phyloP scores from a whole-genome alignment of 2,329 filamentous ascomycete genomes.

The Rhynchosporium secalis region DNA sequence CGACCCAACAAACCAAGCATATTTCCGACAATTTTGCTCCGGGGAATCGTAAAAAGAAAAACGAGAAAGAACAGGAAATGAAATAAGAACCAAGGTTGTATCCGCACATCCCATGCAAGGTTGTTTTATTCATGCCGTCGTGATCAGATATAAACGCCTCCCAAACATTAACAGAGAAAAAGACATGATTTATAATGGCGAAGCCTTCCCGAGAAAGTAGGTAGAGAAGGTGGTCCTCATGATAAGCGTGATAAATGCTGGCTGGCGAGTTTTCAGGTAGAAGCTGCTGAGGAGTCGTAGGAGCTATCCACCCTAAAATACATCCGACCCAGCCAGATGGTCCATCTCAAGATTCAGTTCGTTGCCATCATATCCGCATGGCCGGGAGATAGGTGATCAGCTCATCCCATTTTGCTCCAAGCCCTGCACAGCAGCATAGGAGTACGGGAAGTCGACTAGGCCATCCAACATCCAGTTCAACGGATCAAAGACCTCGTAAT shows the following conservation, averaged over 20 bases:
- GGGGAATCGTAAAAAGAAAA: neutral
- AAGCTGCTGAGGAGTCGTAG: neutral
- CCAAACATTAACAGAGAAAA: neutral
- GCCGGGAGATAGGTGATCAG: neutral
- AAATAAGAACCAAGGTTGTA: neutral
- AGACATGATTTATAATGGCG: neutral
- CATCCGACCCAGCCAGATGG: no score
- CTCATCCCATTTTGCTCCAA: conserved; percentile 42
- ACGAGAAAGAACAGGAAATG: neutral
- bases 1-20: neutral
- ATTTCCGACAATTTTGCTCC: neutral
- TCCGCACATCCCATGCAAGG: neutral
- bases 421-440: conserved; percentile 55
- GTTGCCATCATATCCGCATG: neutral
- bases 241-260: neutral
- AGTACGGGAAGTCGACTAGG: conserved; percentile 76
- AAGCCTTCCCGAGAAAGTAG: neutral
- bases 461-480: conserved; percentile 93
- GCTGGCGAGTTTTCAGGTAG: neutral
- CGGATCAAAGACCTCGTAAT: conserved; percentile 88
- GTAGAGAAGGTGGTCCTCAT: neutral
- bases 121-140: neutral
- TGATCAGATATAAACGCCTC: neutral
- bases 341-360: no score
- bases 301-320: no score